phyloP scores from a whole-genome alignment of 2,329 filamentous ascomycete genomes.

The Bipolaris sorokiniana region DNA sequence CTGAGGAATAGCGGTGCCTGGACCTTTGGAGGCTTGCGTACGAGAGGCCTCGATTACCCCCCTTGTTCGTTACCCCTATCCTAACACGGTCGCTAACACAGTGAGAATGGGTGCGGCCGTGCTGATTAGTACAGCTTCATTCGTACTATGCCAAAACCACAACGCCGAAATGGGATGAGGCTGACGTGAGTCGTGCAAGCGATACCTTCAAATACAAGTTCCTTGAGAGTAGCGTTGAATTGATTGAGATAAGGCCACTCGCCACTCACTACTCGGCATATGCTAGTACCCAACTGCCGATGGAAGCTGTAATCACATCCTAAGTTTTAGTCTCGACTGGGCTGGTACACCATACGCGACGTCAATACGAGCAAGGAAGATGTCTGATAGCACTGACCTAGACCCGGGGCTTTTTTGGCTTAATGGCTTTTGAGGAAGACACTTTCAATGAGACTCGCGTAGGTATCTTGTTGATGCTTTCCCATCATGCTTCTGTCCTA shows the following conservation, averaged over 20 bases:
- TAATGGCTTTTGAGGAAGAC: background rate
- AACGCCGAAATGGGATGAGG: background rate
- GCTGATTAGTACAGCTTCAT: background rate
- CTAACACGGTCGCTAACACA: background rate
- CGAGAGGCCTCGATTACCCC: background rate
- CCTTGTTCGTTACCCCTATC: background rate
- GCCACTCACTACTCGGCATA: background rate
- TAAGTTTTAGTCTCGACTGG: background rate
- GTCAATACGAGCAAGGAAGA: background rate
- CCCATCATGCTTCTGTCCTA: background rate
- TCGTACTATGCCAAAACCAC: background rate
- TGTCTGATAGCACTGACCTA: background rate
- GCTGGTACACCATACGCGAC: background rate
- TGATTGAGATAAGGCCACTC: background rate
- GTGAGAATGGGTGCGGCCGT: background rate
- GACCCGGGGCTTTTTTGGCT: background rate
- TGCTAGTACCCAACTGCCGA: background rate
- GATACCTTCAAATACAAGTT: background rate
- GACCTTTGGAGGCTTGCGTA: no score
- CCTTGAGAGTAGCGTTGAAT: background rate
- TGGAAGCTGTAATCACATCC: background rate
- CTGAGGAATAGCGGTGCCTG: background rate
- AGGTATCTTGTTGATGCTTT: background rate
- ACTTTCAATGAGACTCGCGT: background rate
- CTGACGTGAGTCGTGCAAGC: background rate